These are phyloP conservation scores for Ophiobolus disseminans DNA, from an alignment of 2,329 filamentous ascomycete genomes.

Conservation along the genomic window DNA sequence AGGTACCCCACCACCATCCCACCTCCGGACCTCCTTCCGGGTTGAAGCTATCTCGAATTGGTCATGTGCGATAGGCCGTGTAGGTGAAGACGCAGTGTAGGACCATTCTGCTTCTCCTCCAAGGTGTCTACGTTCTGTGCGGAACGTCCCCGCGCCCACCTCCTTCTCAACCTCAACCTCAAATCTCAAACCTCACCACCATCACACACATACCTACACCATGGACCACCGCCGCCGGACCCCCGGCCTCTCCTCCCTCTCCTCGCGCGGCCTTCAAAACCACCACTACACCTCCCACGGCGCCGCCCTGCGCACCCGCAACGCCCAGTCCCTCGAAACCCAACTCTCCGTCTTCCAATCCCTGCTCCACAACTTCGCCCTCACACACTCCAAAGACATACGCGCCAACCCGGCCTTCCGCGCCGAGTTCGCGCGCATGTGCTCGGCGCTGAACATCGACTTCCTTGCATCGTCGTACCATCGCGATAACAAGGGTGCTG, in stretches of 20 bases:
- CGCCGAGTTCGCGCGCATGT: constrained; percentile 98
- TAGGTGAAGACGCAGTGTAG: too few species aligned
- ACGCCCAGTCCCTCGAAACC: constrained; percentile 85
- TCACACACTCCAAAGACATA: constrained; percentile 94
- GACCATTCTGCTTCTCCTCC: too few species aligned
- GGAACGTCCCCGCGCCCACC: too few species aligned
- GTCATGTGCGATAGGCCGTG: background rate
- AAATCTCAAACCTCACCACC: background rate
- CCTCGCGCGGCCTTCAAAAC: constrained; percentile 68
- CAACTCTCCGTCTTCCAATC: constrained; percentile 97
- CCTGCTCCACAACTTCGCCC: constrained; percentile 90
- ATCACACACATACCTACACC: background rate
- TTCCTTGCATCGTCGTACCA: constrained; percentile 70
- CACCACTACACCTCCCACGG: constrained; percentile 93
- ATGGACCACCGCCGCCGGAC: constrained; percentile 70
- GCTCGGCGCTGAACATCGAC: constrained; percentile 93
- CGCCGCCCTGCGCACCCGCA: constrained; percentile 80
- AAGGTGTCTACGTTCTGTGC: too few species aligned
- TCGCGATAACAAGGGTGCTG: constrained; percentile 56
- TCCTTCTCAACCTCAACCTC: background rate
- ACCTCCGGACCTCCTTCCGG: background rate
- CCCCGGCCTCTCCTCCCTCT: constrained; percentile 81
- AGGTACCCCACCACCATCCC: constrained; percentile 5
- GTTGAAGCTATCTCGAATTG: too few species aligned
- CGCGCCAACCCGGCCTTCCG: constrained; percentile 94